These are phyloP conservation scores for Daldinia grandis DNA, from an alignment of 495 filamentous ascomycete species.

Conservation along the genomic window DNA sequence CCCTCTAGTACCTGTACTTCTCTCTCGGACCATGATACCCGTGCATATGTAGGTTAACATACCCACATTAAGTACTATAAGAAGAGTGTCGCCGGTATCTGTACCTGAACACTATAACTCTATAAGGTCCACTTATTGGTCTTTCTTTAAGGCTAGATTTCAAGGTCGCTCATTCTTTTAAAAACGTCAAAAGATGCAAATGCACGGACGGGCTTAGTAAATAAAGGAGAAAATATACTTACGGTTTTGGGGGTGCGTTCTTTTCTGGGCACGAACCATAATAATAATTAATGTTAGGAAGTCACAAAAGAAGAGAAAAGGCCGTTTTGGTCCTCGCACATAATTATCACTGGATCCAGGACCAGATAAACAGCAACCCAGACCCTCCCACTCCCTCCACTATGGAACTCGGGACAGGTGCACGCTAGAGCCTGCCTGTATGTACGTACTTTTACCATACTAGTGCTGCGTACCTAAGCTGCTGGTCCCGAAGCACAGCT, in stretches of 20 bases:
- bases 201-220: not conserved
- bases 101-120: conserved; percentile 16
- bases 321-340: conserved; percentile 29
- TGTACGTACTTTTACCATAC: conserved; percentile 1
- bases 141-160: conserved; percentile 22
- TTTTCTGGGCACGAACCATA: not conserved
- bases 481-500: conserved; percentile 4
- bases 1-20: conserved; percentile 29
- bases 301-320: conserved; percentile 1
- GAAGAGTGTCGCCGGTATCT: conserved; percentile 8
- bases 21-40: not conserved
- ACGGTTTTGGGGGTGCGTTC: not conserved
- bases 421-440: conserved; percentile 20
- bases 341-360: conserved; percentile 34
- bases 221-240: not conserved
- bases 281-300: not conserved
- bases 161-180: conserved; percentile 8
- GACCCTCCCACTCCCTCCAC: conserved; percentile 39
- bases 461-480: not conserved
- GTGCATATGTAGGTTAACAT: conserved; percentile 9
- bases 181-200: conserved; percentile 9
- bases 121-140: conserved; percentile 16
- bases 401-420: conserved; percentile 39
- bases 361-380: conserved; percentile 22
- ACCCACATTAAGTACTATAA: conserved; percentile 14